Conservation (phyloP, 2,329 filamentous ascomycete genomes). For the Colletotrichum lindemuthianum region DNA sequence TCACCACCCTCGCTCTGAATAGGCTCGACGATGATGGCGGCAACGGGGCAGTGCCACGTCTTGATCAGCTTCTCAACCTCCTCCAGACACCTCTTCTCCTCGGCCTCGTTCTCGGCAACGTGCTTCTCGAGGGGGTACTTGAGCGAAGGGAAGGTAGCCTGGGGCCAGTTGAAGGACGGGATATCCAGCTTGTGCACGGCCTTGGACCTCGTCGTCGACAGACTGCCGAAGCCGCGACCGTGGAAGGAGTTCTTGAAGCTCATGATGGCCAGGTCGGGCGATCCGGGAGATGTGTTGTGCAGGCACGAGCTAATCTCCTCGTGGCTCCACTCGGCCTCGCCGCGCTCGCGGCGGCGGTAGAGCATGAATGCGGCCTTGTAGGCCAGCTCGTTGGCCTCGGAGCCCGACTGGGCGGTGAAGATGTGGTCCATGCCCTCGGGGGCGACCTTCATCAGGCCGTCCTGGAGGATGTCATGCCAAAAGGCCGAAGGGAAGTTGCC, state of each 20-base stretch:
- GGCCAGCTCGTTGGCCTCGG: constrained; percentile 85
- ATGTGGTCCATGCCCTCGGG: constrained; percentile 81
- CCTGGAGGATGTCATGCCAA: constrained; percentile 77
- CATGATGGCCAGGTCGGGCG: constrained; percentile 79
- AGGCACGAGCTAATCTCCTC: constrained; percentile 76
- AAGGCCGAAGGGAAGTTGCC: constrained; percentile 83
- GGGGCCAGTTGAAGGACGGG: constrained; percentile 88
- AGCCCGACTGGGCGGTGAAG: constrained; percentile 82
- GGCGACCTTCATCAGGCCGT: constrained; percentile 76
- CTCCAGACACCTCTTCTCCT: constrained; percentile 77
- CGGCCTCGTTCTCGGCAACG: constrained; percentile 73
- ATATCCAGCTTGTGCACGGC: constrained; percentile 89
- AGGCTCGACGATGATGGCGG: constrained; percentile 80
- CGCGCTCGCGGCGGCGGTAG: constrained; percentile 76
- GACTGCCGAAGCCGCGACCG: constrained; percentile 80
- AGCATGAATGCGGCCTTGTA: constrained; percentile 92
- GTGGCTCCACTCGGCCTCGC: constrained; percentile 75
- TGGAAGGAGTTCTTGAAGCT: constrained; percentile 84
- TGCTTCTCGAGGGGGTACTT: constrained; percentile 81
- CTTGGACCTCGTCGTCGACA: constrained; percentile 84
- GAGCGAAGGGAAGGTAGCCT: constrained; percentile 80
- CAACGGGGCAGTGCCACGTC: constrained; percentile 74
- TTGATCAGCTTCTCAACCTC: constrained; percentile 79
- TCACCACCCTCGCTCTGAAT: constrained; percentile 87
- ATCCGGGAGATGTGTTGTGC: constrained; percentile 77